A percentile compares a stretch with the other conserved stretches of the same genome.
Conservation (phyloP, 2,329 filamentous ascomycete genomes). For the Penicillium brasilianum region DNA sequence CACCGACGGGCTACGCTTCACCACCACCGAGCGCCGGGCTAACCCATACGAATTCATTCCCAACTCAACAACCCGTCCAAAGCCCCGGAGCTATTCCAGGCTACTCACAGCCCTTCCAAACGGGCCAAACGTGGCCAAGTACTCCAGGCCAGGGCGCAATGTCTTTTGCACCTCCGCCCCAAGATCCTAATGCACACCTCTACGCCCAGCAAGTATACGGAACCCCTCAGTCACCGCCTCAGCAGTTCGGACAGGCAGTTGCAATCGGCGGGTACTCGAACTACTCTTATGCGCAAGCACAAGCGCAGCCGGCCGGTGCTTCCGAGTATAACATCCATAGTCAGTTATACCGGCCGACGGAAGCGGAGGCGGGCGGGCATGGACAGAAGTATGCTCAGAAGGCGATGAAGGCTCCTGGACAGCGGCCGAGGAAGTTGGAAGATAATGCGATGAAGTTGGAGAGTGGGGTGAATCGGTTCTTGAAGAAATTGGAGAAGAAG, state of each 20-base stretch:
- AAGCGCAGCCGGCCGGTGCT: slow-evolving; percentile 26
- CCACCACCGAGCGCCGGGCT: slow-evolving; percentile 45
- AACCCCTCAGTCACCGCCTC: slow-evolving; percentile 29
- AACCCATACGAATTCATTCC: slow-evolving; percentile 32
- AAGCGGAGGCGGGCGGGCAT: slow-evolving; percentile 46
- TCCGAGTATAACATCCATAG: slow-evolving; percentile 52
- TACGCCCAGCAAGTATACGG: slow-evolving; percentile 39
- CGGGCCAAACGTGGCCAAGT: slow-evolving; percentile 21
- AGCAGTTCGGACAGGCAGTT: slow-evolving; percentile 24
- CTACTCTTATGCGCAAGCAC: slow-evolving; percentile 49
- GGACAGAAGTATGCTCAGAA: slow-evolving; percentile 43
- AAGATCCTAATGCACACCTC: slow-evolving; percentile 39
- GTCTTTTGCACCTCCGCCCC: slow-evolving; percentile 32
- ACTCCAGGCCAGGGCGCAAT: slow-evolving; percentile 33
- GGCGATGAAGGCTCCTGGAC: slow-evolving; percentile 39
- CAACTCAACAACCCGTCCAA: slow-evolving; percentile 32
- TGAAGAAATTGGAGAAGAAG: slow-evolving; percentile 54
- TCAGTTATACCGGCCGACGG: slow-evolving; percentile 54
- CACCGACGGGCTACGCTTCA: slow-evolving; percentile 37
- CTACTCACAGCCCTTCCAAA: slow-evolving; percentile 34
- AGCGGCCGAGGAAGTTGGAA: slow-evolving; percentile 45
- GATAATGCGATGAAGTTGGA: slow-evolving; percentile 47
- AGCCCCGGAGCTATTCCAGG: slow-evolving; percentile 36
- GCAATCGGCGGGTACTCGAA: slow-evolving; percentile 47
- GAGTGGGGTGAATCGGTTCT: slow-evolving; percentile 50